Evolutionary conservation across 495 filamentous ascomycete species (phyloP).

Genomic region (Apiosordaria backusii): DNA sequence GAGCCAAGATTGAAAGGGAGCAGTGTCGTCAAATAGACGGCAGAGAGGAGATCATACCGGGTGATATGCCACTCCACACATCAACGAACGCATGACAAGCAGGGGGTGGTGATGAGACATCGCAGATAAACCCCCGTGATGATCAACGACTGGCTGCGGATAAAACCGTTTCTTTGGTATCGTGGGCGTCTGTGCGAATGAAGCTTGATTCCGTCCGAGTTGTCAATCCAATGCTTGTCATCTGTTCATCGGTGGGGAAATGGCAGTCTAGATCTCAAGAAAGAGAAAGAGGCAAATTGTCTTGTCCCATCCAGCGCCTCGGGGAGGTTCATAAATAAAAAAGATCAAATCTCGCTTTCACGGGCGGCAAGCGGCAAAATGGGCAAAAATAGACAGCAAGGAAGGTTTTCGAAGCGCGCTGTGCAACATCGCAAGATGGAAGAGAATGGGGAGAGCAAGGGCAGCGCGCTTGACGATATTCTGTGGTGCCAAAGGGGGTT

Average conservation of each 20-base stretch:
- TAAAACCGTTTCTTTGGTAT: not conserved
- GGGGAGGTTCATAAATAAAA: not conserved
- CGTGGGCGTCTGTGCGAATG: not conserved
- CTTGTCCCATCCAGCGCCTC: not conserved
- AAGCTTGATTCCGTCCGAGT: not conserved
- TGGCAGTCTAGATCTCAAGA: not conserved
- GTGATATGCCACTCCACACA: not conserved
- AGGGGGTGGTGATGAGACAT: not conserved
- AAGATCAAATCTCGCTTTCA: not conserved
- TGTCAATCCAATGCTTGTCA: not conserved
- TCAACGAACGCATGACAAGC: not conserved
- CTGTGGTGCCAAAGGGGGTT: not conserved
- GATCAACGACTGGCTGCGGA: constrained; percentile 3
- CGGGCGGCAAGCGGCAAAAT: not conserved
- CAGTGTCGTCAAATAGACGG: not conserved
- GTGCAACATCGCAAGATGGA: not conserved
- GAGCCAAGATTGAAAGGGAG: not conserved
- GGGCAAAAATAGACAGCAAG: not conserved
- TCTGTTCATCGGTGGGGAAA: not conserved
- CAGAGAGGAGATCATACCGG: not conserved
- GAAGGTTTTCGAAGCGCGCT: not conserved
- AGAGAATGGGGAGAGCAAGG: not conserved
- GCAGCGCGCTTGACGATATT: not conserved
- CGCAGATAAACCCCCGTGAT: not conserved
- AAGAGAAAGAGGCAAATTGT: not conserved